Base-by-base conservation (phyloP, 352 stramenopile species). In the Phytophthora pini region DNA sequence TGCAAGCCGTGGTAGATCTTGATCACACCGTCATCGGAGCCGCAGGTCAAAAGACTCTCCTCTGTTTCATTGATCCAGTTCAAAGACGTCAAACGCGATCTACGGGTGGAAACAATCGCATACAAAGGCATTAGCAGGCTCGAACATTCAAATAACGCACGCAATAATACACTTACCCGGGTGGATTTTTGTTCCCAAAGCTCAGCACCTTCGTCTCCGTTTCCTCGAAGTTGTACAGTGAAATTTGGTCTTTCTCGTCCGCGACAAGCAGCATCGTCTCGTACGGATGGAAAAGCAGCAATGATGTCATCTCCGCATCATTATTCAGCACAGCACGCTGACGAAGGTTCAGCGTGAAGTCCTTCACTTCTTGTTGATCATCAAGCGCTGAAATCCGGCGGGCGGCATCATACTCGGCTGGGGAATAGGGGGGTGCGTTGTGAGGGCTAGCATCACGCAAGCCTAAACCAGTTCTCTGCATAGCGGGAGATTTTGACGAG, bases 221-320 rank as follows among this genome's bases (percentile, higher is more conserved):
- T 49, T 93, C 87, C 65, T 99, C 87, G 54, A 97, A 96, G 65
- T 98, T 97, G 89, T 97, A 99, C 9, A 99, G 71, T 32, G 89
- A 97, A 27, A 99, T 87, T 61, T 95, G 88, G 60, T 98, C 91
- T 60, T 92, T 90, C 31, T 97, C 90, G 65, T 98, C 96, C 12
- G 95, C 97, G n/a, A 98, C 92, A 40, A 99, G 83, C 15, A 99
- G 81, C 60, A 95, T 90, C 52, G 85, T 92, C 52, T 94, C 88
- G 67, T 97, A 99, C 24, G 97, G 92, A 70, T 99, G 97, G 68
- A 99, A 99, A 7, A 97, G 80, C 47, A 99, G 73, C 50, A 98
- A 80, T 27, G 92, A 98, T 20, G 97, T 99, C 81, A 97, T 98
- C 44, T 98, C 93, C 5, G 87, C 82, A 41, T 96, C 91, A 53